Evolutionary conservation across 192 early-diverging fungal species (phyloP), one percentile per base, ranked within the genome.

Genomic region (Paraglomus brasilianum): DNA sequence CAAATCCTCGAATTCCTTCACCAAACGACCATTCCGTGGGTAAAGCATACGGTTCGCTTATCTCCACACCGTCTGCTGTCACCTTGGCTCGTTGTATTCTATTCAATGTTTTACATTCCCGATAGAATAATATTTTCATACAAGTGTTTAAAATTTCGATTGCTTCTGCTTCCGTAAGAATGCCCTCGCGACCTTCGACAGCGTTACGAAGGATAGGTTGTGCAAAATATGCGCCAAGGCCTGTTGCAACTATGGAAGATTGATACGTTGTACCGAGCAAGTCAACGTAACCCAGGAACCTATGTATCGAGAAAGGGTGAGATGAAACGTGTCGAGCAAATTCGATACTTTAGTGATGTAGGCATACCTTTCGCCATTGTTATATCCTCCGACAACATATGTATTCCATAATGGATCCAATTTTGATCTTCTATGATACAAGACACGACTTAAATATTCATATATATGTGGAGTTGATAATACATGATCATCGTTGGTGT

Each of bases 331-430:
- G 56, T 46, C 4, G 21, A 43, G 24, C 38, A 50, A 17, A 2
- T 30, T 30, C 30, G 3, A 2, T 30, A 30, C 30, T 30, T n/a
- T 13, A 36, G 21, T 5, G 11, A 22, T 11, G 36, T 15, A 9
- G 44, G 22, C 74, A 58, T 81, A 92, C 86, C 75, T 73, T 70
- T 96, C 85, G 44, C 88, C 87, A 56, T 91, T 83, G 49, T 92
- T 78, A 44, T 91, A 66, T 24, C 97, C 97, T 38, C 88, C 97
- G 70, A 99, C 87, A 21, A 99, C 86, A 62, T 93, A 85, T 41
- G 89, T 85, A 83, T 99, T 99, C 97, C 94, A 99, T 50, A 99
- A 83, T 47, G 95, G 95, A 78, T 99, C 87, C 57, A 91, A 77
- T 74, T 95, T 89, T 75, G 83, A 90, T 63, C 95, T 86, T 71